A percentile compares a stretch with the other conserved stretches of the same genome.
Evolutionary conservation across 2,329 filamentous ascomycete species (phyloP).

Genomic region (Sphaerulina populicola): DNA sequence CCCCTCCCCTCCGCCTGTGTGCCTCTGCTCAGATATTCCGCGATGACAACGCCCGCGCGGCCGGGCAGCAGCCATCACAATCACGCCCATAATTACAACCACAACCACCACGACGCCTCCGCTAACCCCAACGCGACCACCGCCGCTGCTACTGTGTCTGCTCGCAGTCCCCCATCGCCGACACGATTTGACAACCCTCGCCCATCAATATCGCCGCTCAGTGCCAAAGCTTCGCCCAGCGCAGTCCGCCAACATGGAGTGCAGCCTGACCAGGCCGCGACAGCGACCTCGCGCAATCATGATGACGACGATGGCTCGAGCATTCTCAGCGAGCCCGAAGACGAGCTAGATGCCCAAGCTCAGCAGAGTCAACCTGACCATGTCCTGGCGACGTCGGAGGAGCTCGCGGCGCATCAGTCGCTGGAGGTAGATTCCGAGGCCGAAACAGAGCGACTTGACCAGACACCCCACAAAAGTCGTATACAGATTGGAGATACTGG

Average conservation of each 20-base stretch:
- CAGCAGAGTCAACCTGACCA: constrained; percentile 10
- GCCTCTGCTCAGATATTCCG: background rate
- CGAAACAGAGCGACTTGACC: constrained; percentile 85
- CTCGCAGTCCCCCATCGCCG: constrained; percentile 13
- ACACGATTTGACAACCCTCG: constrained; percentile 12
- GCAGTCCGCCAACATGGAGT: constrained; percentile 14
- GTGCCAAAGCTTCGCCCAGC: constrained; percentile 28
- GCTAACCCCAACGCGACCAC: background rate
- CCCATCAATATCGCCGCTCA: constrained; percentile 32
- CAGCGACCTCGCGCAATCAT: constrained; percentile 8
- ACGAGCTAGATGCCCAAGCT: constrained; percentile 48
- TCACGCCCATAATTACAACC: constrained; percentile 1
- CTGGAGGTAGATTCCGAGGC: constrained; percentile 66
- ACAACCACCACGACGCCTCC: background rate
- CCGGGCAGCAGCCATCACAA: background rate
- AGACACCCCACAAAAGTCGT: constrained; percentile 42
- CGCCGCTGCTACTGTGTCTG: background rate
- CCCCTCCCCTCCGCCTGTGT: background rate
- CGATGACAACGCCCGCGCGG: background rate
- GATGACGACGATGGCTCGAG: constrained; percentile 56
- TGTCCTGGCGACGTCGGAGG: constrained; percentile 6
- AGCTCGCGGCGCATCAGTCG: constrained; percentile 22
- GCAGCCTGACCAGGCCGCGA: background rate
- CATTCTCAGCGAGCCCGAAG: constrained; percentile 85
- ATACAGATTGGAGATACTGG: constrained; percentile 44